Percentiles rank a stretch among this genome's conserved stretches.
phyloP scores from a whole-genome alignment of 371 early-diverging fungal genomes.

The Apophysomyces variabilis region DNA sequence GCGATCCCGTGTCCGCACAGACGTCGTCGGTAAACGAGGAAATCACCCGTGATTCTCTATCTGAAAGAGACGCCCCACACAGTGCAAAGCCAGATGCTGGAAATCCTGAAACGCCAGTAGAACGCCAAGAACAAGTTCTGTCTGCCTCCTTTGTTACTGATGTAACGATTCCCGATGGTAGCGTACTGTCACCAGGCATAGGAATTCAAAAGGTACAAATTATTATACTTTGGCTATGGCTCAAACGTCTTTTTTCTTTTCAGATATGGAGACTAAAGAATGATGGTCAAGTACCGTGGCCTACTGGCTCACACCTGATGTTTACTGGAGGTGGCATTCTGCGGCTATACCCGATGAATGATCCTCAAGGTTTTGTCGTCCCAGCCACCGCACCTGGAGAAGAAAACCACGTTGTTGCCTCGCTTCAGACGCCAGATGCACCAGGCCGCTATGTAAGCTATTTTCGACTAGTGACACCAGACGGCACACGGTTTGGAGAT shows the following conservation, averaged over 20 bases:
- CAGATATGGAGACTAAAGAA: constrained; percentile 77
- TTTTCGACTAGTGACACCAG: constrained; percentile 66
- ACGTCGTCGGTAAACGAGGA: too few relatives aligned
- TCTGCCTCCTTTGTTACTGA: constrained; percentile 67
- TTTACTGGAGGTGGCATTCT: constrained; percentile 56
- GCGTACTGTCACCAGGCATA: constrained; percentile 50
- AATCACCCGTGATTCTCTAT: too few relatives aligned
- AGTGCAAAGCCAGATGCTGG: neutral
- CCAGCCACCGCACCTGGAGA: constrained; percentile 55
- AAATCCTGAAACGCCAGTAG: neutral
- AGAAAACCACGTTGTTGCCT: constrained; percentile 60
- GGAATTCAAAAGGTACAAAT: constrained; percentile 50
- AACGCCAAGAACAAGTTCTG: neutral
- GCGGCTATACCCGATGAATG: neutral
- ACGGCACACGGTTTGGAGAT: constrained; percentile 70
- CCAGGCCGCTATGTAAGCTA: constrained; percentile 66
- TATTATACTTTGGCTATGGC: neutral
- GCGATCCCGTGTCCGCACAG: too few relatives aligned
- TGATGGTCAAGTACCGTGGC: constrained; percentile 68
- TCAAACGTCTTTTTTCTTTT: neutral
- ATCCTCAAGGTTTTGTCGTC: constrained; percentile 43
- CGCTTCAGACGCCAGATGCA: constrained; percentile 65
- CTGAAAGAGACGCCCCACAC: too few relatives aligned
- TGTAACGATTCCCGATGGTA: constrained; percentile 70
- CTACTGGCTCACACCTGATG: constrained; percentile 58